phyloP scores from a whole-genome alignment of 164 flowering plant species.

The Chimonanthus salicifolius region DNA sequence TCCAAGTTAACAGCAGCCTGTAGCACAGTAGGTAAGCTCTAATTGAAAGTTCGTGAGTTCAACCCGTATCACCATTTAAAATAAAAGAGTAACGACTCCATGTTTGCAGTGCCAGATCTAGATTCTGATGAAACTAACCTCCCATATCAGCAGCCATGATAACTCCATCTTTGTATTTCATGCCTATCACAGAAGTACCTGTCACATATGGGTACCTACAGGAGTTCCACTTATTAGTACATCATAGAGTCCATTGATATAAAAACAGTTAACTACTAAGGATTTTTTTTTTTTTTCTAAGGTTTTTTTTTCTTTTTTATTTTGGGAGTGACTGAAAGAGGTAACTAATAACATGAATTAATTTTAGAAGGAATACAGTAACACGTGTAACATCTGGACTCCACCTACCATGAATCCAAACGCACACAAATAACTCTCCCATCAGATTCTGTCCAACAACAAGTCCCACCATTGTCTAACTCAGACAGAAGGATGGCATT shows the following conservation, averaged over 20 bases:
- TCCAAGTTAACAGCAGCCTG: background rate
- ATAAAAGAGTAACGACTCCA: background rate
- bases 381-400: too few relatives aligned
- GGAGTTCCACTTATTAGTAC: background rate
- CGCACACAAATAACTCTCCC: too few relatives aligned
- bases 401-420: too few relatives aligned
- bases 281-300: too few relatives aligned
- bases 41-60: background rate
- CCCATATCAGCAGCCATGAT: slow-evolving; percentile 97
- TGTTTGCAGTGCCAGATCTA: background rate
- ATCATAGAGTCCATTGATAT: background rate
- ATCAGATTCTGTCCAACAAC: too few relatives aligned
- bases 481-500: too few relatives aligned
- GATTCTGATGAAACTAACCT: slow-evolving; percentile 41
- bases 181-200: slow-evolving; percentile 80
- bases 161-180: slow-evolving; percentile 91
- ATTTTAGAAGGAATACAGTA: too few relatives aligned
- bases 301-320: too few relatives aligned
- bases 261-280: too few relatives aligned
- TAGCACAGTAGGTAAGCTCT: too few relatives aligned
- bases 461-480: too few relatives aligned
- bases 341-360: background rate
- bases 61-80: background rate
- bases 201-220: slow-evolving; percentile 83
- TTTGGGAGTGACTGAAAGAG: background rate